Base-by-base conservation (phyloP, 768 basidiomycete species). In the Lentinula sp. region DNA sequence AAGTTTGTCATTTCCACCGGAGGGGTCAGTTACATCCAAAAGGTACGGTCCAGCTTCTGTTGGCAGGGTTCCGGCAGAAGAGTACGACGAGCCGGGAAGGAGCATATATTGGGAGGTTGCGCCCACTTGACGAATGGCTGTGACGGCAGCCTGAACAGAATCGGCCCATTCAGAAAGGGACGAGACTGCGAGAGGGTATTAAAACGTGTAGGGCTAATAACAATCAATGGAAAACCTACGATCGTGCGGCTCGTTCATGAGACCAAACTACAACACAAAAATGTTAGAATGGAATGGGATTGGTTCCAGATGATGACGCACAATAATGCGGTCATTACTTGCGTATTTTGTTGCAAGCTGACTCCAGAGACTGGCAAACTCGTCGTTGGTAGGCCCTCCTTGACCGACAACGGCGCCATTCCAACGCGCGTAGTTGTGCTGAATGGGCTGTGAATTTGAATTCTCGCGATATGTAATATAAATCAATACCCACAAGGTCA, bases 181-280 rank as follows among this genome's bases (percentile, higher is more conserved):
- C 10, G 83, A 62, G 15, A 41, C 39, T 41, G 39, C 10, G 8
- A 41, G 13, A 41, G 39, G 15, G 13, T 15, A 15, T 41, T 7
- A 41, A 6, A 2, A 12, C 15, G 39, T 12, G 39, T 5, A 41
- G 15, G 10, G 39, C 15, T 7, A 41, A 12, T 15, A 15, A 41
- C 5, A 15, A 15, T 15, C 39, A 41, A 41, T 41, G 3, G 39
- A 41, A 41, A 12, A 41, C 39, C 10, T 41, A 41, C 39, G 39
- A 66, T 85, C 81, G 62, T 86, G 84, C 4, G 85, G 84, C 66
- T 86, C 85, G 64, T 86, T 86, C 84, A 85, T 84, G 48, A 71
- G 53, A 33, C 71, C 69, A 41, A 73, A 70, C 71, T 72, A 53
- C 8, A 39, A 16, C 7, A 0, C 10, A 37, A 9, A 18, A 3